Conservation (phyloP, 1,284 basidiomycete species). For the Marasmius sp. region DNA sequence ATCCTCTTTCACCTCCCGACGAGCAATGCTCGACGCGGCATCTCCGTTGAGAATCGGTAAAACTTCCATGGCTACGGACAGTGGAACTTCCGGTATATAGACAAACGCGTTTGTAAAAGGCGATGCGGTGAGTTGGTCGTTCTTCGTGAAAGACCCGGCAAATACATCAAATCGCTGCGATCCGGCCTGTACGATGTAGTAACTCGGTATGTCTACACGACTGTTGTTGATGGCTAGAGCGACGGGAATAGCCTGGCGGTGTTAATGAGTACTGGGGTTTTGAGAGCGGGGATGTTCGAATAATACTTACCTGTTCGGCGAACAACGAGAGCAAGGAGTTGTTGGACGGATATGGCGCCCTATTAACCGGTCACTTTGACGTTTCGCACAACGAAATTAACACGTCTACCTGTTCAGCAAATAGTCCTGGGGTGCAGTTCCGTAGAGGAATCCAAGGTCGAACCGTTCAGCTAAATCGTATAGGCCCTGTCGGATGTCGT, state of each 20-base stretch:
- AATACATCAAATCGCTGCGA: constrained; percentile 76
- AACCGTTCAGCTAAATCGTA: constrained; percentile 51
- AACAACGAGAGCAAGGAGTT: constrained; percentile 63
- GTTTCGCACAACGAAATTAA: background rate
- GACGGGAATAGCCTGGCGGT: constrained; percentile 46
- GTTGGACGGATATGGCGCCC: constrained; percentile 66
- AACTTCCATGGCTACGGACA: constrained; percentile 50
- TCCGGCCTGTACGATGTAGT: constrained; percentile 75
- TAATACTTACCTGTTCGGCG: constrained; percentile 49
- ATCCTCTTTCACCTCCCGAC: constrained; percentile 33
- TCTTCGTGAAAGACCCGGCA: constrained; percentile 70
- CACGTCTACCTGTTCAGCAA: constrained; percentile 54
- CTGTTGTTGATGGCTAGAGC: constrained; percentile 64
- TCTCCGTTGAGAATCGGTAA: constrained; percentile 52
- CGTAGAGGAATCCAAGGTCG: constrained; percentile 56
- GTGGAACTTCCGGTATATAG: constrained; percentile 54
- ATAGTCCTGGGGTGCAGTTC: constrained; percentile 74
- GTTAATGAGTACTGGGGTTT: background rate
- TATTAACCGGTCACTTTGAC: constrained; percentile 18
- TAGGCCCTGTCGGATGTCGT: constrained; percentile 55
- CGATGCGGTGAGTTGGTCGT: constrained; percentile 75
- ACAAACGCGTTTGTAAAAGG: constrained; percentile 64
- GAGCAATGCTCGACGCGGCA: constrained; percentile 31
- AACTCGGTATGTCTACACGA: constrained; percentile 55
- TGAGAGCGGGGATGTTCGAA: background rate